Percentiles rank a stretch among this genome's conserved stretches.
Conservation (phyloP, 306 rosid genomes). For the Dalbergia oliveri region DNA sequence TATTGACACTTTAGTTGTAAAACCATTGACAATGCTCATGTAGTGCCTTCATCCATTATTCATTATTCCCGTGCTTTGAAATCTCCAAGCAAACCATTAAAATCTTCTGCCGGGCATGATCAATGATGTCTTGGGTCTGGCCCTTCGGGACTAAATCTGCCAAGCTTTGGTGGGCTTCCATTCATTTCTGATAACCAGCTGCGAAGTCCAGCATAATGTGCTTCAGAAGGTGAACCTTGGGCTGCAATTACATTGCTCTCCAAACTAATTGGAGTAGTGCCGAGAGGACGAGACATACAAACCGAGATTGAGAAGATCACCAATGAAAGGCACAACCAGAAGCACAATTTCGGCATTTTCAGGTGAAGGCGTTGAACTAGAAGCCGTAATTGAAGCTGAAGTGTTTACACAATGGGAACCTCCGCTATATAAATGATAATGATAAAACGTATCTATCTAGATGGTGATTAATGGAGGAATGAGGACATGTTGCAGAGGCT, state of each 20-base stretch:
- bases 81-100: neutral
- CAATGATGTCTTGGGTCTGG: slow-evolving; percentile 53
- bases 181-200: neutral
- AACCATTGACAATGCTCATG: too few relatives aligned
- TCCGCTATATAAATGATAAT: too few relatives aligned
- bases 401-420: too few relatives aligned
- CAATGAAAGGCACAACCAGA: neutral
- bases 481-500: too few relatives aligned
- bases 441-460: too few relatives aligned
- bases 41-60: too few relatives aligned
- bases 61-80: too few relatives aligned
- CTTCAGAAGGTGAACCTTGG: neutral
- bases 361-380: too few relatives aligned
- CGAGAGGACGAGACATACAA: neutral
- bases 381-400: too few relatives aligned
- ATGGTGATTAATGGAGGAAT: too few relatives aligned
- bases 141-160: slow-evolving; percentile 42
- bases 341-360: slow-evolving; percentile 10
- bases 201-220: slow-evolving; percentile 4
- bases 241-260: slow-evolving; percentile 18
- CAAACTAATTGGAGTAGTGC: neutral
- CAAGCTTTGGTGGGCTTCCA: slow-evolving; percentile 34
- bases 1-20: too few relatives aligned
- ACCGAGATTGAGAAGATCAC: neutral
- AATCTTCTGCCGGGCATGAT: neutral